phyloP scores from a whole-genome alignment of 2,329 filamentous ascomycete species.

The Botrytis aclada region DNA sequence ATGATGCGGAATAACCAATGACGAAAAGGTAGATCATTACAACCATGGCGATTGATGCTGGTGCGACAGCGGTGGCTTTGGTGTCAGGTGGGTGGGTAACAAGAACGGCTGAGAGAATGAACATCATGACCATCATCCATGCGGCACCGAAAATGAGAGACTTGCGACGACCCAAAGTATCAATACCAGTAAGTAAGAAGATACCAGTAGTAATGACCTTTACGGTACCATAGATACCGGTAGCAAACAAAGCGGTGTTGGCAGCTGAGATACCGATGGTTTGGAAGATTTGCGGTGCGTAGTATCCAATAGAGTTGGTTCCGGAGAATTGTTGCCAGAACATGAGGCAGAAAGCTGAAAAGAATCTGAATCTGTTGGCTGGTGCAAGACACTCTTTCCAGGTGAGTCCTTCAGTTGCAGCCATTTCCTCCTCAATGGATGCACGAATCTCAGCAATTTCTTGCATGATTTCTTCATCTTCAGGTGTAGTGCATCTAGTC shows the following conservation, averaged over 20 bases:
- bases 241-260: slow-evolving; percentile 62
- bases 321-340: slow-evolving; percentile 43
- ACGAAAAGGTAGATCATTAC: slow-evolving; percentile 35
- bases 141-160: slow-evolving; percentile 49
- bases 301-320: slow-evolving; percentile 31
- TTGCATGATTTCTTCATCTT: slow-evolving; percentile 51
- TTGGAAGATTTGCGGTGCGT: slow-evolving; percentile 55
- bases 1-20: slow-evolving; percentile 48
- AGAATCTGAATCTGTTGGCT: slow-evolving; percentile 43
- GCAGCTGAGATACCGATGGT: slow-evolving; percentile 58
- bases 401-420: slow-evolving; percentile 64
- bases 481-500: slow-evolving; percentile 57
- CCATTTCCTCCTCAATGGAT: slow-evolving; percentile 67
- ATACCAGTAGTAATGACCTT: slow-evolving; percentile 60
- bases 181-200: slow-evolving; percentile 49
- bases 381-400: slow-evolving; percentile 45
- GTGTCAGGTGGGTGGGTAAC: slow-evolving; percentile 42
- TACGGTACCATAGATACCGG: slow-evolving; percentile 68
- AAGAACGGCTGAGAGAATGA: slow-evolving; percentile 50
- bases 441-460: slow-evolving; percentile 64
- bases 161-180: slow-evolving; percentile 47
- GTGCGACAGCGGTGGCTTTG: slow-evolving; percentile 41
- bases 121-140: slow-evolving; percentile 52
- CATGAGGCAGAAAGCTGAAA: slow-evolving; percentile 42
- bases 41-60: slow-evolving; percentile 37